A percentile compares a stretch with the other conserved stretches of the same genome.
phyloP scores from a whole-genome alignment of 257 asterid genomes.

The Capsicum baccatum region DNA sequence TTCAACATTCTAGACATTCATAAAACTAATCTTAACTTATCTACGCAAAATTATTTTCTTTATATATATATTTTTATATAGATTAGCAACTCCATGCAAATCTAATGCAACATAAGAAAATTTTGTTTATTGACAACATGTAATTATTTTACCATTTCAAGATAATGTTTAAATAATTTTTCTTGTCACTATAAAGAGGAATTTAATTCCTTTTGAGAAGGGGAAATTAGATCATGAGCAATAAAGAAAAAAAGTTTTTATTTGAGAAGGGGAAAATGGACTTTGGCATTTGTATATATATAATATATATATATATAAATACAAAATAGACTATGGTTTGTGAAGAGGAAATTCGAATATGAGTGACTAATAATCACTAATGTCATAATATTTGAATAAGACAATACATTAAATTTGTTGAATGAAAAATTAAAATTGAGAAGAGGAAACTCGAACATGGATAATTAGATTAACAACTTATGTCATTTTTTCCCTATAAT shows the following conservation, averaged over 20 bases:
- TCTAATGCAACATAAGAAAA: not conserved
- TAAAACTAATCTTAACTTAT: no score
- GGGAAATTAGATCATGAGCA: not conserved
- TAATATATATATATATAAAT: no score
- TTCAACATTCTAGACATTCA: no score
- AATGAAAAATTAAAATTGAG: not conserved
- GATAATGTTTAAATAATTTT: not conserved
- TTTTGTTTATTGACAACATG: not conserved
- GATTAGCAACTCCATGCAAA: not conserved
- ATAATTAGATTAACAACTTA: not conserved
- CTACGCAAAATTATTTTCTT: no score
- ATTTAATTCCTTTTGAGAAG: slow-evolving; percentile 3
- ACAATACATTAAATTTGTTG: not conserved
- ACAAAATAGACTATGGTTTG: not conserved
- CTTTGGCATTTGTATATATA: no score
- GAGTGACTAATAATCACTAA: not conserved
- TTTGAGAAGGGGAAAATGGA: no score
- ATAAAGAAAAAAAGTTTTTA: not conserved
- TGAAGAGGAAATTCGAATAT: slow-evolving; percentile 3
- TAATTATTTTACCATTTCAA: not conserved
- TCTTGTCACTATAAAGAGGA: not conserved
- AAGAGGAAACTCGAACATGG: not conserved
- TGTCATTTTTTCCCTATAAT: no score
- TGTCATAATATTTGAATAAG: not conserved
- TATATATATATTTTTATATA: no score